Percentiles rank a stretch among this genome's conserved stretches.
These are phyloP conservation scores for Tinospora cordifolia DNA, from an alignment of 164 flowering plant genomes.

Conservation along the genomic window DNA sequence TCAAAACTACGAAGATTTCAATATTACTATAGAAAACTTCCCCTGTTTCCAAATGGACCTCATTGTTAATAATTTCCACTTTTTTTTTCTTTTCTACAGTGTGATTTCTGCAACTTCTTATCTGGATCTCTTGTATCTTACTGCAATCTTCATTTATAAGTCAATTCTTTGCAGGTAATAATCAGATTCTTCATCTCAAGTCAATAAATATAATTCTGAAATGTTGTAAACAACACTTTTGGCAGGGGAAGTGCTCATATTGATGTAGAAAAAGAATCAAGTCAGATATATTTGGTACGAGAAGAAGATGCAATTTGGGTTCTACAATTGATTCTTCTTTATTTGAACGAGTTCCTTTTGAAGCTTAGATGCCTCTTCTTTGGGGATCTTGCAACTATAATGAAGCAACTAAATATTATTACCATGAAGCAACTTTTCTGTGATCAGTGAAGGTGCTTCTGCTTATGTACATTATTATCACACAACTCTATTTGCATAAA, in stretches of 20 bases:
- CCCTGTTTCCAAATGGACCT: not conserved
- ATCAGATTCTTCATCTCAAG: not conserved
- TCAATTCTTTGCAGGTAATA: constrained; percentile 58
- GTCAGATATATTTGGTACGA: constrained; percentile 36
- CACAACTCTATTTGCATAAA: too few species aligned
- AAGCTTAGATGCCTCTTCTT: constrained; percentile 64
- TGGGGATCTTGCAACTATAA: constrained; percentile 85
- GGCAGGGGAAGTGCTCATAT: constrained; percentile 33
- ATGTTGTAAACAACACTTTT: not conserved
- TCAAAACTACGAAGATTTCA: not conserved
- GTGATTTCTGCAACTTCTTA: constrained; percentile 74
- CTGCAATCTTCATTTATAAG: constrained; percentile 55
- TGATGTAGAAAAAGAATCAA: constrained; percentile 29
- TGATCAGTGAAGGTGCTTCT: too few species aligned
- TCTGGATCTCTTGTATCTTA: constrained; percentile 71
- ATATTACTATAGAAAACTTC: not conserved
- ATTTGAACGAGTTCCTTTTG: constrained; percentile 64
- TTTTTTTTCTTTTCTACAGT: constrained; percentile 35
- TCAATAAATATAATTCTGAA: not conserved
- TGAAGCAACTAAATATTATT: too few species aligned
- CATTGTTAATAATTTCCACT: not conserved
- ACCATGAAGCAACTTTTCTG: too few species aligned
- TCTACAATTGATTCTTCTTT: constrained; percentile 60
- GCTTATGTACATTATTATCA: too few species aligned
- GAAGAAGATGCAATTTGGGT: constrained; percentile 86